Base-by-base conservation (phyloP, 805 yeast genomes). In the Hanseniaspora nectarophila region DNA sequence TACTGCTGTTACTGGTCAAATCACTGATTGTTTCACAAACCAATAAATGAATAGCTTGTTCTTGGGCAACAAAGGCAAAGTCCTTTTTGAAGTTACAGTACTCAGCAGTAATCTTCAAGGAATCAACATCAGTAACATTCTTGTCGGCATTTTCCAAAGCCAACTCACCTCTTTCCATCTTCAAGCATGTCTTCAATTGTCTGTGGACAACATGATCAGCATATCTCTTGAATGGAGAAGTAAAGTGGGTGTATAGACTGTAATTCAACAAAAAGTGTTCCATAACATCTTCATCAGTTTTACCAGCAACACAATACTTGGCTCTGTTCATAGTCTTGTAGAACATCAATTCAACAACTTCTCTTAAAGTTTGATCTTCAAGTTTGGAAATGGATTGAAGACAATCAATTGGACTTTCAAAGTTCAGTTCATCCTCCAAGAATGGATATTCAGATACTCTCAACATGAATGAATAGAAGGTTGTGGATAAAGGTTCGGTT, bases 21-120 rank as follows among this genome's bases (percentile, higher is more conserved):
- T 79, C 84, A 62, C 82, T 84, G 54, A 89, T 82, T 0, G 88
- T 82, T 64, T 88, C 95, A 54, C 90, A 84, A 44, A 89, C 71
- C 52, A 83, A 71, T 57, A 92, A 72, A 64, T 92, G 98, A 51
- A 89, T 79, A 13, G 95, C 90, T 67, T 92, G 98, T 59, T 86
- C 95, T 67, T 90, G 97, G 1, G 97, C 96, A 56, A 78, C 78
- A 56, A 80, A 80, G 2, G 97, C 92, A 65, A 96, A 89, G 62
- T 90, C 97, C 63, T 88, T 86, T 67, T 89, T 88, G 74, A 90
- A 92, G 60, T 87, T 88, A 68, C 97, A 90, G 65, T 88, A 89
- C 61, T 90, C 96, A 10, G 95, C 82, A 31, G 85, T 76, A 60
- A 85, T 82, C 61, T 85, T 82, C 59, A 89, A 70, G 0, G 88